phyloP scores from a whole-genome alignment of 768 basidiomycete species.

The Mycena vitilis region DNA sequence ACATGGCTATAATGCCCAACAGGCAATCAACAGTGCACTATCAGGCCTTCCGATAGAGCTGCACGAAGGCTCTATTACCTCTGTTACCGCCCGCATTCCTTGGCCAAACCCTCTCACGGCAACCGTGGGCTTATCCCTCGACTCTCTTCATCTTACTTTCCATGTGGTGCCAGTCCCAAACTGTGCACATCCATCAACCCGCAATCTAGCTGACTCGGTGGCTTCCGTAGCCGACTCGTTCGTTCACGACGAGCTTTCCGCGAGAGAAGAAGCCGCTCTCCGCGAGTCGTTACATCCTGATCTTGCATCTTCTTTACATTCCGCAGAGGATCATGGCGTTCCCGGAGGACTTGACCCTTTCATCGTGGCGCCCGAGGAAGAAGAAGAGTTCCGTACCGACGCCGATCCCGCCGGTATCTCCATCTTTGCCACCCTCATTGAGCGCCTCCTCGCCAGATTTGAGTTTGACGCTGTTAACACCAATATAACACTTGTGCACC shows the following conservation, averaged over 20 bases:
- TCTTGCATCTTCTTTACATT: slow-evolving; percentile 40
- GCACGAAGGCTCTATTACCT: slow-evolving; percentile 77
- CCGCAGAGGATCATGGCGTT: slow-evolving; percentile 55
- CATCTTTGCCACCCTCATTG: slow-evolving; percentile 83
- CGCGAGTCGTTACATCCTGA: slow-evolving; percentile 74
- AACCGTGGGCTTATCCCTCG: slow-evolving; percentile 74
- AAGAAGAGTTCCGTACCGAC: slow-evolving; percentile 56
- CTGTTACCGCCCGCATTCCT: slow-evolving; percentile 82
- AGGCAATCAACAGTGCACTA: slow-evolving; percentile 86
- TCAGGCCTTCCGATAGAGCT: slow-evolving; percentile 74
- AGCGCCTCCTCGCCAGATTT: slow-evolving; percentile 81
- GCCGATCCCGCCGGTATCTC: slow-evolving; percentile 81
- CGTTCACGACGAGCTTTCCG: slow-evolving; percentile 82
- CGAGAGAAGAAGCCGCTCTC: slow-evolving; percentile 76
- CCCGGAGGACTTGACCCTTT: slow-evolving; percentile 80
- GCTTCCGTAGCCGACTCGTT: slow-evolving; percentile 88
- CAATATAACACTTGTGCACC: slow-evolving; percentile 75
- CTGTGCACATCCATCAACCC: slow-evolving; percentile 36
- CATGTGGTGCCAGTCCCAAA: slow-evolving; percentile 51
- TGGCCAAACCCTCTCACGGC: slow-evolving; percentile 88
- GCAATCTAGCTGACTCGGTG: slow-evolving; percentile 81
- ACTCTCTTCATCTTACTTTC: slow-evolving; percentile 77
- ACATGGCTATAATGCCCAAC: slow-evolving; percentile 12
- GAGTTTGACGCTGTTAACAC: slow-evolving; percentile 80
- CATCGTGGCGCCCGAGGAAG: slow-evolving; percentile 54